These are phyloP conservation scores for Clonostachys solani DNA, from an alignment of 2,329 filamentous ascomycete species.

Conservation along the genomic window DNA sequence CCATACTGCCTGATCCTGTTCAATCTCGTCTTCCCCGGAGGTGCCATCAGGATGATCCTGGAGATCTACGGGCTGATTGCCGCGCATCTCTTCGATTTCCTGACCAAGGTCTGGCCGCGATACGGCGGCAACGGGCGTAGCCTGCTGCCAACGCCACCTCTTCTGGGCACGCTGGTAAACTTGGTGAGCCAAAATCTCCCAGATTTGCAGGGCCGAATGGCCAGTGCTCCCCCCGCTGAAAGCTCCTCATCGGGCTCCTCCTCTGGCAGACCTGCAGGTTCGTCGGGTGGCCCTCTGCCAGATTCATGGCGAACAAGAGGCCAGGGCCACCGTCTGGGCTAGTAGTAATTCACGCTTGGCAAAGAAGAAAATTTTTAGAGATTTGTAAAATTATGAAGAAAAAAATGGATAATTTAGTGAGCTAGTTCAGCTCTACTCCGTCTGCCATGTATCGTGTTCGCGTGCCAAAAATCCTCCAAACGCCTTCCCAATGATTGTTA, in stretches of 20 bases:
- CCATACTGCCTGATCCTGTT: slow-evolving; percentile 77
- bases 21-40: slow-evolving; percentile 62
- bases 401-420: not conserved
- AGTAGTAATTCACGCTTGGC: slow-evolving; percentile 11
- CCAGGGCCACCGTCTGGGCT: slow-evolving; percentile 57
- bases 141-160: slow-evolving; percentile 67
- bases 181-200: slow-evolving; percentile 13
- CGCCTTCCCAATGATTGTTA: too few relatives aligned
- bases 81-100: slow-evolving; percentile 86
- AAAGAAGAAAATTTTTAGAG: not conserved
- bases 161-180: slow-evolving; percentile 65
- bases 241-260: not conserved
- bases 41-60: slow-evolving; percentile 50
- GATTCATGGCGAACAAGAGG: slow-evolving; percentile 63
- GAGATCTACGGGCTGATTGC: slow-evolving; percentile 78
- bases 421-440: not conserved
- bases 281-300: slow-evolving; percentile 46
- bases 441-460: not conserved
- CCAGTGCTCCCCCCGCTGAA: not conserved
- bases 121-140: slow-evolving; percentile 76
- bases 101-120: slow-evolving; percentile 82
- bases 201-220: not conserved
- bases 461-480: not conserved
- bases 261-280: slow-evolving; percentile 21
- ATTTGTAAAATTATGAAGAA: not conserved